Evolutionary conservation across 2,329 filamentous ascomycete genomes (phyloP).

Genomic region (Colletotrichum somersetense): DNA sequence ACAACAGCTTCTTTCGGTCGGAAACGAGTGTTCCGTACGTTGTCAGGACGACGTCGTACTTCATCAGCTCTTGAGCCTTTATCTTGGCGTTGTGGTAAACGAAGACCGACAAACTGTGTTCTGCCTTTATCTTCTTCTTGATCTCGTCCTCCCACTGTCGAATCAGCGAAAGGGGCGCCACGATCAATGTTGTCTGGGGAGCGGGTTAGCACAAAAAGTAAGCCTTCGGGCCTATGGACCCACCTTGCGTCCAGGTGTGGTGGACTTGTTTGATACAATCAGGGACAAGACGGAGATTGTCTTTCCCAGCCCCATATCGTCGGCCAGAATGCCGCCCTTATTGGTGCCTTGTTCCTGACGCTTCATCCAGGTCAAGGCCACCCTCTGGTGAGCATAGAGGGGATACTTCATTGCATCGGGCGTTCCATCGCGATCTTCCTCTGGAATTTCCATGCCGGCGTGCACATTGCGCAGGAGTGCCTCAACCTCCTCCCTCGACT

Average conservation of each 20-base stretch:
- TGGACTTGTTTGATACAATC: slow-evolving; percentile 76
- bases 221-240: slow-evolving; percentile 24
- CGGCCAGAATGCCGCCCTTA: slow-evolving; percentile 82
- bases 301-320: slow-evolving; percentile 88
- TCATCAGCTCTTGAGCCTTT: slow-evolving; percentile 71
- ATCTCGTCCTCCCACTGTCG: slow-evolving; percentile 90
- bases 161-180: slow-evolving; percentile 84
- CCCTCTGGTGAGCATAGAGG: slow-evolving; percentile 85
- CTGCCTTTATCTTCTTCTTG: slow-evolving; percentile 71
- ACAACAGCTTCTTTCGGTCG: slow-evolving; percentile 71
- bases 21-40: slow-evolving; percentile 80
- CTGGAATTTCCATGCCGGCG: slow-evolving; percentile 75
- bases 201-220: slow-evolving; percentile 19
- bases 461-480: slow-evolving; percentile 79
- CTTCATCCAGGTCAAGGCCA: slow-evolving; percentile 82
- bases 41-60: slow-evolving; percentile 81
- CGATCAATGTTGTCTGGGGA: slow-evolving; percentile 79
- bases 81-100: slow-evolving; percentile 75
- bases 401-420: slow-evolving; percentile 76
- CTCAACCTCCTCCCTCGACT: slow-evolving; percentile 74
- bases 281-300: slow-evolving; percentile 86
- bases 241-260: slow-evolving; percentile 54
- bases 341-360: slow-evolving; percentile 80
- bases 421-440: slow-evolving; percentile 74
- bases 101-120: slow-evolving; percentile 72